These are phyloP conservation scores for Ogataea siamensis DNA, from an alignment of 805 yeast genomes.

Conservation along the genomic window DNA sequence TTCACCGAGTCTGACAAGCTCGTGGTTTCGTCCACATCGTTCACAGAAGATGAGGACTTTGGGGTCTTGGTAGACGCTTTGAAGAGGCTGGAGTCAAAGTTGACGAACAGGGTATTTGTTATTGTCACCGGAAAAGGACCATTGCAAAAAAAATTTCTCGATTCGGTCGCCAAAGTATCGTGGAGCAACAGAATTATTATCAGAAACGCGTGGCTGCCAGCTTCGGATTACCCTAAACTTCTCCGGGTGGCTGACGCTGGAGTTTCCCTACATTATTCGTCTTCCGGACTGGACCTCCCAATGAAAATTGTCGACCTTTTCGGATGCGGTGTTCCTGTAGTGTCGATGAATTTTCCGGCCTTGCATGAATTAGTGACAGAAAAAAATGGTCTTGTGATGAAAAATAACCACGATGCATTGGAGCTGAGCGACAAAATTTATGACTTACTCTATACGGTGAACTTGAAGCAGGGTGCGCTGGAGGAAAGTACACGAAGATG, in stretches of 20 bases:
- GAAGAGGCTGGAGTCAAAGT: constrained; percentile 48
- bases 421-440: constrained; percentile 43
- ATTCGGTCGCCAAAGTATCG: constrained; percentile 20
- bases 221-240: constrained; percentile 76
- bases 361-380: constrained; percentile 72
- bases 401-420: constrained; percentile 33
- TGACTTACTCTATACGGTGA: constrained; percentile 32
- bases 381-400: constrained; percentile 66
- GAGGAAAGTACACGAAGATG: constrained; percentile 68
- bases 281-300: constrained; percentile 92
- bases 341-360: constrained; percentile 74
- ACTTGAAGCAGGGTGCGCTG: constrained; percentile 65
- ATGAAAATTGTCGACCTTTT: constrained; percentile 97
- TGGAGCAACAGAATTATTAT: constrained; percentile 51
- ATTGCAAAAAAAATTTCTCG: constrained; percentile 47
- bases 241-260: constrained; percentile 82
- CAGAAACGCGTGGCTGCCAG: constrained; percentile 69
- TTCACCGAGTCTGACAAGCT: constrained; percentile 47
- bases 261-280: constrained; percentile 84
- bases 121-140: constrained; percentile 99
- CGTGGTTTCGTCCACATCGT: constrained; percentile 86
- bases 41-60: constrained; percentile 94
- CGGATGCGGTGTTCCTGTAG: constrained; percentile 93
- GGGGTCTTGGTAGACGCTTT: constrained; percentile 66
- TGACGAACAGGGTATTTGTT: constrained; percentile 49